These are phyloP conservation scores for Aspergillus carbonarius DNA, from an alignment of 2,329 filamentous ascomycete genomes.

Conservation along the genomic window DNA sequence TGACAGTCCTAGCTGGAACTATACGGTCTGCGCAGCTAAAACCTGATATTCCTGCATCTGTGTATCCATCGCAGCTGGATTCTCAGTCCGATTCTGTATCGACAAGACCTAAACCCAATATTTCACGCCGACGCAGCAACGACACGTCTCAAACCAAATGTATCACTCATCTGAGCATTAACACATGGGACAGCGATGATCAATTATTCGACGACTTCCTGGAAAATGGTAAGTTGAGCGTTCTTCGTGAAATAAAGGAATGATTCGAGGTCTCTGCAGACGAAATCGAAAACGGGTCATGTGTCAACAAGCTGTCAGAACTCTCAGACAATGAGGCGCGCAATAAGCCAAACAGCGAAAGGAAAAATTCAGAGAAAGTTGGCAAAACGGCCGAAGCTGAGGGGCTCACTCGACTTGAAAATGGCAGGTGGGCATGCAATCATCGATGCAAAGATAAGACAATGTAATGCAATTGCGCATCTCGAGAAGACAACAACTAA, in stretches of 20 bases:
- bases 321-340: neutral
- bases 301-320: conserved; percentile 10
- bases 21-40: conserved; percentile 54
- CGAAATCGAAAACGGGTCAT: neutral
- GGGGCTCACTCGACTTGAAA: conserved; percentile 57
- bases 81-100: conserved; percentile 15
- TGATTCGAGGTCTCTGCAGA: neutral
- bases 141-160: conserved; percentile 16
- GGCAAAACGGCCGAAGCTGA: conserved; percentile 17
- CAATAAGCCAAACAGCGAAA: conserved; percentile 5
- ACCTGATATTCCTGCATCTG: conserved; percentile 47
- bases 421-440: conserved; percentile 73
- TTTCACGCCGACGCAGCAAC: conserved; percentile 17
- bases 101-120: conserved; percentile 17
- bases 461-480: conserved; percentile 37
- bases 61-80: conserved; percentile 39
- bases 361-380: conserved; percentile 7
- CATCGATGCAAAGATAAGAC: conserved; percentile 65
- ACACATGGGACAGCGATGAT: conserved; percentile 55
- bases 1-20: conserved; percentile 53
- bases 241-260: neutral
- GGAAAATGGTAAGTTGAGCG: conserved; percentile 33
- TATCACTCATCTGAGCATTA: conserved; percentile 25
- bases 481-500: neutral
- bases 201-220: conserved; percentile 56